phyloP scores from a whole-genome alignment of 257 asterid species.

The Capsicum rhomboideum region DNA sequence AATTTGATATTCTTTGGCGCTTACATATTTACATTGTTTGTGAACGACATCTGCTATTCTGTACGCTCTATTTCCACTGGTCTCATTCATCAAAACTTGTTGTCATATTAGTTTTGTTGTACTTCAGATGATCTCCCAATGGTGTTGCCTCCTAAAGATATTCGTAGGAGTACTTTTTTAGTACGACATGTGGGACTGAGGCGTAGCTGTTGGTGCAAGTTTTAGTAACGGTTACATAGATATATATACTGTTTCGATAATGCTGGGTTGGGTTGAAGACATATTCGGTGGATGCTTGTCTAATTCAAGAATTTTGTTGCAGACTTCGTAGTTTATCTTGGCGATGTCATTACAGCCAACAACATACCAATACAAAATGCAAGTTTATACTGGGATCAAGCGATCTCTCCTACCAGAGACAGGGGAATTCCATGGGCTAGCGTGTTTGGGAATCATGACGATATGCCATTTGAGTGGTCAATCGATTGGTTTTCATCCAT shows the following conservation, averaged over 20 bases:
- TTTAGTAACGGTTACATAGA: neutral
- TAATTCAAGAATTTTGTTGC: slow-evolving; percentile 8
- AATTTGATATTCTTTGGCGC: neutral
- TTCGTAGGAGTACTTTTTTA: neutral
- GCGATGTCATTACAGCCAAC: slow-evolving; percentile 84
- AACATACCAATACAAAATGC: slow-evolving; percentile 59
- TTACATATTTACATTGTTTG: neutral
- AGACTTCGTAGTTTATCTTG: slow-evolving; percentile 86
- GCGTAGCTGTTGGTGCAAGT: neutral
- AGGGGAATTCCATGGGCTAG: slow-evolving; percentile 72
- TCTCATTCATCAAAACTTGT: neutral
- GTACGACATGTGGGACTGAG: neutral
- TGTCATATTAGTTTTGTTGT: neutral
- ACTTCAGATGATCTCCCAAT: neutral
- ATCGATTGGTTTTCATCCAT: slow-evolving; percentile 73
- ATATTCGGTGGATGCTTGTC: neutral
- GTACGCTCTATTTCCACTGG: neutral
- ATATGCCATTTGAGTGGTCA: slow-evolving; percentile 87
- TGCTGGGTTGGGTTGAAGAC: neutral
- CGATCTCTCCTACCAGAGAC: slow-evolving; percentile 61
- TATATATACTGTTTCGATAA: neutral
- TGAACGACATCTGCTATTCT: neutral
- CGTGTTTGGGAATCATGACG: slow-evolving; percentile 89
- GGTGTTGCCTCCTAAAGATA: neutral
- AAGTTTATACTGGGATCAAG: slow-evolving; percentile 76